These are phyloP conservation scores for Odontarrhena argentea DNA, from an alignment of 345 rosid genomes.

Conservation along the genomic window DNA sequence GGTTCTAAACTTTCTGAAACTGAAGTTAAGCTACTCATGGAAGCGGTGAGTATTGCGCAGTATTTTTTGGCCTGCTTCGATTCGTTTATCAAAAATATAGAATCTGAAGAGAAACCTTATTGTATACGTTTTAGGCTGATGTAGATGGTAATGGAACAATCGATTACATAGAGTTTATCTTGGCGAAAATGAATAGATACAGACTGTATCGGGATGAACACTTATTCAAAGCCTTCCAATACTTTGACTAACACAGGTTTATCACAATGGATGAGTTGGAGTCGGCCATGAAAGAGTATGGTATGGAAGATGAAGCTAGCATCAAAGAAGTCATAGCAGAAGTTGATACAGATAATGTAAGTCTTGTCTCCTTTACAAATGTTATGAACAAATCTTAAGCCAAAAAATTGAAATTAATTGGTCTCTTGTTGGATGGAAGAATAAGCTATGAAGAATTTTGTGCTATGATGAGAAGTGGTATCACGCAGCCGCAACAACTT, in stretches of 20 bases:
- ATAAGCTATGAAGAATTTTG: slow-evolving; percentile 51
- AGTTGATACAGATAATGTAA: slow-evolving; percentile 86
- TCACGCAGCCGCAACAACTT: slow-evolving; percentile 17
- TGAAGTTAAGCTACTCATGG: slow-evolving; percentile 88
- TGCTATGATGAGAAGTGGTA: slow-evolving; percentile 36
- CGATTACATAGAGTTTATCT: slow-evolving; percentile 80
- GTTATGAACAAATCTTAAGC: neutral
- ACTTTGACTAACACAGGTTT: slow-evolving; percentile 61
- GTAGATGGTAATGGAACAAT: slow-evolving; percentile 92
- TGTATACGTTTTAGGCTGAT: slow-evolving; percentile 51
- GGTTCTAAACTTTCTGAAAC: slow-evolving; percentile 75
- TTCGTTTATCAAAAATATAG: neutral
- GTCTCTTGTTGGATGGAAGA: slow-evolving; percentile 44
- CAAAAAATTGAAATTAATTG: neutral
- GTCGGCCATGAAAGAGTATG: slow-evolving; percentile 80
- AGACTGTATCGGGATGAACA: slow-evolving; percentile 69
- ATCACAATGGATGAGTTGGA: slow-evolving; percentile 85
- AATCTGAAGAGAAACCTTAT: neutral
- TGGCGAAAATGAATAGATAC: slow-evolving; percentile 77
- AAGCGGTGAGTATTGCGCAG: slow-evolving; percentile 57
- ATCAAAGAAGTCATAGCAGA: slow-evolving; percentile 77
- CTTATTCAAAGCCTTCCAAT: slow-evolving; percentile 72
- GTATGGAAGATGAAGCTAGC: slow-evolving; percentile 76
- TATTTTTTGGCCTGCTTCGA: neutral
- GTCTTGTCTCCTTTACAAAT: slow-evolving; percentile 18